Base-by-base conservation (phyloP, 345 rosid genomes). In the Psidium friedrichsthalianum region DNA sequence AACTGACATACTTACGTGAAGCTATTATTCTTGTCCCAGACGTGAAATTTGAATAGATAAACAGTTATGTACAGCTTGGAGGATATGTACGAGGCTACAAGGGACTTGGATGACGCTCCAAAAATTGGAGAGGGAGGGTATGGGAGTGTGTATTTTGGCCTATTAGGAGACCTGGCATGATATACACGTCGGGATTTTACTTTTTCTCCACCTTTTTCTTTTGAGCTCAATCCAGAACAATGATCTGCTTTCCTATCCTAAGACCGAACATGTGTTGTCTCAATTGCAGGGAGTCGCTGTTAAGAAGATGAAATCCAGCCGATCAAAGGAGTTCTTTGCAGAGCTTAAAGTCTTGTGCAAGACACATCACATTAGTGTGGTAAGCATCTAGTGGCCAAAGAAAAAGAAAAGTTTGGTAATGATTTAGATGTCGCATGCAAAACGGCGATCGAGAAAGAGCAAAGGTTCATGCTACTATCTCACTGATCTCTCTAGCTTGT, bases 281-380 rank as follows among this genome's bases (percentile, higher is more conserved):
- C n/a, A 8, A 51, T 87, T 85, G 82, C 86, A 91, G 96, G 94
- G 93, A 87, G 94, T 90, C 82, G 95, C 95, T 5, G 86, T 92
- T 86, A 93, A 93, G 95, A 89, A 92, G 91, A 94, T 92, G 97
- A 90, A 87, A 87, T 93, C 93, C 8, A 93, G 88, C 89, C 89
- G 88, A 80, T 91, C 91, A 12, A 92, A 89, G 64, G 94, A 94
- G 89, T 93, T 94, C 84, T 92, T 91, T 57, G 95, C 93, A n/a
- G 94, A 94, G 90, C 92, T 94, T 80, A 93, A 94, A 90, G 94
- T 93, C 85, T 78, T 92, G 82, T 90, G 94, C 88, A 93, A 92
- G 89, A 86, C 93, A 86, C 97, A 92, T 90, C 94, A 93, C 87
- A 92, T 90, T 36, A 94, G 91, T 85, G 94, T 91, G 92, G 95